Evolutionary conservation across 2,329 filamentous ascomycete species (phyloP).

Genomic region (Orbilia oligospora): DNA sequence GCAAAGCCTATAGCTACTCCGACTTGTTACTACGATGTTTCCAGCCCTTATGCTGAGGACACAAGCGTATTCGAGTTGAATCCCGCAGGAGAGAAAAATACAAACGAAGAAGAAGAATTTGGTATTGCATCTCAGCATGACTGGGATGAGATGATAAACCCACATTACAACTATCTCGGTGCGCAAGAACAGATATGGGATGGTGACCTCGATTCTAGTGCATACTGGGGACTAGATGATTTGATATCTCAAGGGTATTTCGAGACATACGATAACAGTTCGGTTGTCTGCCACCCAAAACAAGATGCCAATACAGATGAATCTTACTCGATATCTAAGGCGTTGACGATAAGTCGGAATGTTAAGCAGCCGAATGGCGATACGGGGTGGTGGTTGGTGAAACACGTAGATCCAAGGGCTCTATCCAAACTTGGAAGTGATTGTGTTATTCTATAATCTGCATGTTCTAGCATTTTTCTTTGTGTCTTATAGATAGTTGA

Average conservation of each 20-base stretch:
- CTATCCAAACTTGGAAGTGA: conserved; percentile 8
- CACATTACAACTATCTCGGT: not conserved
- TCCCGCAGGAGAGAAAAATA: not conserved
- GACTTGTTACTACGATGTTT: conserved; percentile 5
- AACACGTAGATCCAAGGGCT: conserved; percentile 18
- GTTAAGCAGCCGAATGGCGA: not conserved
- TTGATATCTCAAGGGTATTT: conserved; percentile 10
- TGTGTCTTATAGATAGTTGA: not conserved
- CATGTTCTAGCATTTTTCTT: not conserved
- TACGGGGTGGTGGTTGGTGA: conserved; percentile 17
- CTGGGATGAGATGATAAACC: not conserved
- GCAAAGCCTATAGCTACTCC: not conserved
- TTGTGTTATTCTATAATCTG: conserved; percentile 2
- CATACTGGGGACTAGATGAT: conserved; percentile 9
- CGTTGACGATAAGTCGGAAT: not conserved
- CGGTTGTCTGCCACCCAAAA: not conserved
- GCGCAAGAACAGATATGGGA: not conserved
- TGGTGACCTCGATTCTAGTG: not conserved
- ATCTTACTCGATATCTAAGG: not conserved
- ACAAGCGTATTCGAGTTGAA: conserved; percentile 19
- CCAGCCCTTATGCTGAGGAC: conserved; percentile 11
- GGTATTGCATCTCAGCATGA: not conserved
- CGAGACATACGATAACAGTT: conserved; percentile 3
- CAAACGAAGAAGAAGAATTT: not conserved
- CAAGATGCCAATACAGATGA: not conserved